Percentiles rank a stretch among this genome's conserved stretches.
phyloP scores from a whole-genome alignment of 1,139 yeast genomes.

The Lodderomyces parapsilosis region DNA sequence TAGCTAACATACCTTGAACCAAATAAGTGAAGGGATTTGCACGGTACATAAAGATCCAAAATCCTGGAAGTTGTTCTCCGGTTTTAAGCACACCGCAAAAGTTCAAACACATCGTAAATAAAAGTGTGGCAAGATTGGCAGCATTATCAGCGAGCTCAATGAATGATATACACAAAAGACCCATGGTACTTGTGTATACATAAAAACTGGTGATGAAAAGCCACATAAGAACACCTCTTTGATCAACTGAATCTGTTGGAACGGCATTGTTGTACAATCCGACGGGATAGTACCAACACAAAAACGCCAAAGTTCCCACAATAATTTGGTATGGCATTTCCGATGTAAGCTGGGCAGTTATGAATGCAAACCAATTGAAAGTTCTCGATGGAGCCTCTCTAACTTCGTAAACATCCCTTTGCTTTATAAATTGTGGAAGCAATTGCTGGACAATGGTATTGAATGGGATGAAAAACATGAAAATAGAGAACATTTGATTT shows the following conservation, averaged over 20 bases:
- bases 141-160: conserved; percentile 40
- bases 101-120: conserved; percentile 32
- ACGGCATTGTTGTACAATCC: conserved; percentile 63
- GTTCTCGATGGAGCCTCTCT: conserved; percentile 36
- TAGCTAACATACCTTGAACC: conserved; percentile 31
- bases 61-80: conserved; percentile 26
- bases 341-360: conserved; percentile 63
- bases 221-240: conserved; percentile 47
- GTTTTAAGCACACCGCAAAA: conserved; percentile 38
- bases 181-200: conserved; percentile 36
- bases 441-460: conserved; percentile 55
- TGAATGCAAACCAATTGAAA: conserved; percentile 31
- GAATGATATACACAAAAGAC: conserved; percentile 39
- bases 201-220: conserved; percentile 39
- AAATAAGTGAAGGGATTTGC: conserved; percentile 68
- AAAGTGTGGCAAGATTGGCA: conserved; percentile 28
- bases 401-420: conserved; percentile 37
- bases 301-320: conserved; percentile 64
- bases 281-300: conserved; percentile 81
- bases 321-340: conserved; percentile 77
- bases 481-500: conserved; percentile 52
- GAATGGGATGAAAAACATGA: conserved; percentile 52
- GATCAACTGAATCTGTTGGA: conserved; percentile 22
- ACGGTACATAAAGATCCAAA: conserved; percentile 60
- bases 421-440: conserved; percentile 30